Evolutionary conservation across 345 rosid species (phyloP), one percentile per base, ranked within the genome.

Genomic region (Trapa incisa): DNA sequence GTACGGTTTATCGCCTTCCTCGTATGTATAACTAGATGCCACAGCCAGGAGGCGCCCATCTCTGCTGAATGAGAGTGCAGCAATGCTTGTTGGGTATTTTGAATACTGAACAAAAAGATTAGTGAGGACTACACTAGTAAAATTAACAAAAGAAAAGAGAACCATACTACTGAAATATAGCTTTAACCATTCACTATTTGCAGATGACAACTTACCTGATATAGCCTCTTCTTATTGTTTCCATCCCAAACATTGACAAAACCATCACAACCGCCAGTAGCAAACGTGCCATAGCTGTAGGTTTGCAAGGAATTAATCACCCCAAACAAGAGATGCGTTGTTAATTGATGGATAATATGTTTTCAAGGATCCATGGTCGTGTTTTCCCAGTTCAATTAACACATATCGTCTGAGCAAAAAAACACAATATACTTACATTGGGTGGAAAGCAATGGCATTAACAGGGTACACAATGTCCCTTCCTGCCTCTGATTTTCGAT

Each of bases 231-330:
- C 78, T 95, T 95, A 83, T 95, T 95, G 86, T 89, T 89, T 36
- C 99, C 96, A 69, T 95, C 99, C 99, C 96, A 95, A 0, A 91
- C 91, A 48, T 95, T 91, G 42, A 91, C 94, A 67, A 86, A 95
- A 76, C 99, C 99, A 77, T 95, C 97, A 77, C 97, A 91, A 11
- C 99, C 97, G 72, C 99, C 99, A 11, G 97, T 91, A 50, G 94
- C 99, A 84, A 95, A 95, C 61, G 99, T 95, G 56, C 99, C 99
- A 80, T 95, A 95, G 42, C 97, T 95, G 84, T 80, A 76, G 29
- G 48, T 65, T 53, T 39, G 72, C 63, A 45, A 22, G 65, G 71
- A 65, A 72, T 0, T 39, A 35, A 70, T 54, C n/a, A 15, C 60
- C 60, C 66, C 47, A 66, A 5, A 36, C 32, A 60, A 65, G 60